Conservation (phyloP, 805 yeast genomes). For the Hemisphaericaspora nanyangensis region DNA sequence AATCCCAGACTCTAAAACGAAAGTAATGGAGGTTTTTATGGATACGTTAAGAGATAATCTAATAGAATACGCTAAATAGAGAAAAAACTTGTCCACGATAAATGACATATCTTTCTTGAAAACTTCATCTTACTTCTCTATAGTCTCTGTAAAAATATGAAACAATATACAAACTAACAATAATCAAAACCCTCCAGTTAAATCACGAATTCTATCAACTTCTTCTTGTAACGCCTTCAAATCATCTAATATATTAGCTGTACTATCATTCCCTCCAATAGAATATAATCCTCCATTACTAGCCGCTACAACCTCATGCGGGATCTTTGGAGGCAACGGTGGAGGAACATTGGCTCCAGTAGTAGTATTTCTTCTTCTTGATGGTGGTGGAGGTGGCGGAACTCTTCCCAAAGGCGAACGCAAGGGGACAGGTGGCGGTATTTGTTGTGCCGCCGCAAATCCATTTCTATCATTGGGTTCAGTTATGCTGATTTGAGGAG, state of each 20-base stretch:
- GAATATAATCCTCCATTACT: constrained; percentile 1
- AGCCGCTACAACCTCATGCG: background rate
- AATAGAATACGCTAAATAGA: background rate
- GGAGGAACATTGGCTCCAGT: constrained; percentile 12
- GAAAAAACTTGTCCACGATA: background rate
- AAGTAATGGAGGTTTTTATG: constrained; percentile 7
- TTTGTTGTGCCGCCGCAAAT: background rate
- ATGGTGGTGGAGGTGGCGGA: constrained; percentile 44
- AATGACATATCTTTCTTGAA: background rate
- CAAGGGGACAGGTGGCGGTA: constrained; percentile 20
- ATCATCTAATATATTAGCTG: constrained; percentile 58
- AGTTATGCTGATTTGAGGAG: background rate
- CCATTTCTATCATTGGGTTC: background rate
- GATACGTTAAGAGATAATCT: constrained; percentile 2
- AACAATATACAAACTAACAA: background rate
- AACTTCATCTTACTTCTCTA: background rate
- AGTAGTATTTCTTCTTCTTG: constrained; percentile 23
- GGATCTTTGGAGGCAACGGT: constrained; percentile 27
- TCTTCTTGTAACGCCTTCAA: constrained; percentile 65
- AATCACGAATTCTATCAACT: constrained; percentile 52
- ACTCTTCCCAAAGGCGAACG: constrained; percentile 24
- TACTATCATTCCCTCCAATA: constrained; percentile 22
- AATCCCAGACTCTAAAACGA: background rate
- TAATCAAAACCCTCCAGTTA: constrained; percentile 42
- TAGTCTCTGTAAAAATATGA: background rate